These are phyloP conservation scores for Amanita subjunquillea DNA, from an alignment of 768 basidiomycete genomes.

Conservation along the genomic window DNA sequence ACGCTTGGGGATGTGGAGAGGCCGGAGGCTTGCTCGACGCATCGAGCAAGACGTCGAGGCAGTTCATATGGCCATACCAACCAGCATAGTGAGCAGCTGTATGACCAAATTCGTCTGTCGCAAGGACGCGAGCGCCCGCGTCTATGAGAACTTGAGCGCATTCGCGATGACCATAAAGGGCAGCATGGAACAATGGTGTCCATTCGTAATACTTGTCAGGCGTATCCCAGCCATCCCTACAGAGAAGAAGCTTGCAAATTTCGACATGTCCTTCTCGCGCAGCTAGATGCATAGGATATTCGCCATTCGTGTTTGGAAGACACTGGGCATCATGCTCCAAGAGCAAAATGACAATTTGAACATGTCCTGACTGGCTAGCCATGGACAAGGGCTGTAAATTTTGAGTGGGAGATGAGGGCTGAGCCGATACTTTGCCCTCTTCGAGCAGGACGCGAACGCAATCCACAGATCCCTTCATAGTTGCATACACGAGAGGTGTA, in stretches of 20 bases:
- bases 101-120: constrained; percentile 76
- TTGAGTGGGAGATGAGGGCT: constrained; percentile 43
- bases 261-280: constrained; percentile 84
- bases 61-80: constrained; percentile 84
- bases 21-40: constrained; percentile 24
- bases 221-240: constrained; percentile 70
- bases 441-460: constrained; percentile 80
- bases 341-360: constrained; percentile 70
- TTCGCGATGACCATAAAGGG: constrained; percentile 68
- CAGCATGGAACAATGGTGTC: constrained; percentile 95
- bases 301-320: constrained; percentile 86
- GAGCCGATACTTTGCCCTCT: constrained; percentile 54
- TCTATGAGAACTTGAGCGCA: constrained; percentile 74
- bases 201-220: constrained; percentile 97
- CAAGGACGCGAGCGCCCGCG: constrained; percentile 68
- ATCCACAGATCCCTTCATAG: constrained; percentile 71
- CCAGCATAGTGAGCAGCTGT: constrained; percentile 89
- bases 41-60: constrained; percentile 49
- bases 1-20: constrained; percentile 9
- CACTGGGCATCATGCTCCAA: constrained; percentile 70
- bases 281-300: constrained; percentile 94
- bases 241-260: constrained; percentile 71
- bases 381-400: constrained; percentile 84
- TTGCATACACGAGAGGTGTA: constrained; percentile 90
- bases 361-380: constrained; percentile 84